Evolutionary conservation across 108 stramenopile genomes (phyloP), one percentile per base, ranked within the genome.

Genomic region (Skeletonema tropicum): DNA sequence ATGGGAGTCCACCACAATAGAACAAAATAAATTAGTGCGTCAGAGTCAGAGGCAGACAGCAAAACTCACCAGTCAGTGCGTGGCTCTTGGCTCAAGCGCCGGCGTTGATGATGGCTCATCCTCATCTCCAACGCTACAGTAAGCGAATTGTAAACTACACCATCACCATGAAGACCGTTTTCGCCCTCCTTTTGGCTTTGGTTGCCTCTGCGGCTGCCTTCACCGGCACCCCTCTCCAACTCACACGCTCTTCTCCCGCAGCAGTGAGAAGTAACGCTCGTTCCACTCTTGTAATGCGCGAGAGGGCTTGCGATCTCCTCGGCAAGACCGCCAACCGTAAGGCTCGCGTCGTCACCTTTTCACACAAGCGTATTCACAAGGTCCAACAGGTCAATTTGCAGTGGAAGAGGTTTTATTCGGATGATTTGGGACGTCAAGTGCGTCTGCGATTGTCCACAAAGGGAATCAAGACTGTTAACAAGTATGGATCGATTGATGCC

Each of bases 391-490:
- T 97, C 46, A 97, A 97, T 81, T 84, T 97, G 65, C 97, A 97
- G 70, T 87, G 88, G 85, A 94, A 94, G 71, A 70, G 87, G 71
- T 92, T 92, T 73, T 95, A 74, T 71, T 97, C 94, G 73, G 95
- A 92, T 48, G 89, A 89, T 4, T 80, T 96, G 61, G 87, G 88
- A 48, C 86, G 95, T 30, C 85, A 84, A 19, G 94, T 97, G 29
- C 72, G 89, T 65, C 68, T 98, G 63, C 90, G 97, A 63, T 76
- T 98, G 74, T 92, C 88, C 57, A 98, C 96, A 52, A 97, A 96
- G 88, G 97, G 94, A 70, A 92, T 97, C 74, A 96, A 96, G 90
- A 98, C 97, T 30, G 94, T 98, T 36, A 88, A 95, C 71, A 97
- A 97, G 87, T 88, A 95, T 71, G 97, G 97, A 71, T 79, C 88